phyloP scores from a whole-genome alignment of 148 eudicot genomes.

The Simmondsia chinensis region DNA sequence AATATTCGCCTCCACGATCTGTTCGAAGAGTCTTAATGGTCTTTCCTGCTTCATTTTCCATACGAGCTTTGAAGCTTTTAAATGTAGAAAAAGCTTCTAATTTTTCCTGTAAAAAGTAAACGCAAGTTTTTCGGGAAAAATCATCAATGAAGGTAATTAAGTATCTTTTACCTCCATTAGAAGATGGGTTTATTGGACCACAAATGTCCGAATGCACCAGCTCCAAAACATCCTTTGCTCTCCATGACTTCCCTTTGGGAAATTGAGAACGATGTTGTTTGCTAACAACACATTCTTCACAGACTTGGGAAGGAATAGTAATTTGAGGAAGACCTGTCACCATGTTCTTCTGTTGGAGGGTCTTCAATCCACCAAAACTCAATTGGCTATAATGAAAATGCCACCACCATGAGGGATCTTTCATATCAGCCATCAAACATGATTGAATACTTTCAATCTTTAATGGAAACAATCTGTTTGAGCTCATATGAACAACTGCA shows the following conservation, averaged over 20 bases:
- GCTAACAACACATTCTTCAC: constrained; percentile 13
- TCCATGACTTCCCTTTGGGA: constrained; percentile 2
- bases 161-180: constrained; percentile 14
- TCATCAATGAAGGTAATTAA: constrained; percentile 7
- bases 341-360: constrained; percentile 2
- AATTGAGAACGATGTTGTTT: constrained; percentile 3
- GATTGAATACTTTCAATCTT: constrained; percentile 1
- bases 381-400: constrained; percentile 7
- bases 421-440: constrained; percentile 4
- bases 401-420: constrained; percentile 2
- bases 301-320: not conserved
- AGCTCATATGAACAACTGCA: not conserved
- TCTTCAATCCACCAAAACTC: constrained; percentile 9
- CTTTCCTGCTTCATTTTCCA: constrained; percentile 2
- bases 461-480: constrained; percentile 2
- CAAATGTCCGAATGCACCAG: constrained; percentile 7
- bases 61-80: constrained; percentile 1
- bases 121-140: constrained; percentile 3
- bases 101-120: constrained; percentile 7
- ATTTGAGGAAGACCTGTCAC: constrained; percentile 7
- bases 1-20: constrained; percentile 4
- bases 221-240: constrained; percentile 4
- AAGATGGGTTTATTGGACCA: constrained; percentile 14
- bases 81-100: not conserved
- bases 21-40: constrained; percentile 4